Percentiles rank a stretch among this genome's conserved stretches.
These are phyloP conservation scores for Balansia obtecta DNA, from an alignment of 2,329 filamentous ascomycete genomes.

Conservation along the genomic window DNA sequence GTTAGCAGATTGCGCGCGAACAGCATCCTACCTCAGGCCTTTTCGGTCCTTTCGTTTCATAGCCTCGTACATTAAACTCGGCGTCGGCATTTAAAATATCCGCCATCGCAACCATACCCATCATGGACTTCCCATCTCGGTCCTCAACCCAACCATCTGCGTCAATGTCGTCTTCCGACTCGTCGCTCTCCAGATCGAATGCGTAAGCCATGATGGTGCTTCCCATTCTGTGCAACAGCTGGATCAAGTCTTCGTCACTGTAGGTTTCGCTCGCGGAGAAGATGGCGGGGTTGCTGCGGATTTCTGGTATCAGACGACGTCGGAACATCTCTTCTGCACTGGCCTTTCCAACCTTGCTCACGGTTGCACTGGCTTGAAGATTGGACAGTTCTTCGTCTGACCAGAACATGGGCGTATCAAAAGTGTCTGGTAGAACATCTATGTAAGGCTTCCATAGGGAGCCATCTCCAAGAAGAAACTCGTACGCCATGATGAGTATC, in stretches of 20 bases:
- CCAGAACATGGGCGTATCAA: constrained; percentile 92
- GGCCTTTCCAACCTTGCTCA: constrained; percentile 62
- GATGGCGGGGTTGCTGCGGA: constrained; percentile 30
- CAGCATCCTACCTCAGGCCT: neutral
- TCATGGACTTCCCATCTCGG: constrained; percentile 41
- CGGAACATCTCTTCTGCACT: constrained; percentile 60
- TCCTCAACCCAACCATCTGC: constrained; percentile 56
- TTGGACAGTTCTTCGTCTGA: constrained; percentile 52
- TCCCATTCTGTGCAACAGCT: constrained; percentile 65
- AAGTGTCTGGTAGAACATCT: constrained; percentile 54
- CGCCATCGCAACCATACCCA: constrained; percentile 85
- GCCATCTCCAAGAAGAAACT: constrained; percentile 42
- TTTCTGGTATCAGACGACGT: constrained; percentile 35
- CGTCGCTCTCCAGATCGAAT: constrained; percentile 59
- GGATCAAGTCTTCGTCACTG: constrained; percentile 32
- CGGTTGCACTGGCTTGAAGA: constrained; percentile 67
- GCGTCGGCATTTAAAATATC: constrained; percentile 85
- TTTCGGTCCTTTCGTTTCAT: neutral
- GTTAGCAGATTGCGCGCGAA: neutral
- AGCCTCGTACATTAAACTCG: constrained; percentile 58
- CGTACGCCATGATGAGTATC: constrained; percentile 73
- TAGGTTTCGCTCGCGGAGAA: constrained; percentile 27
- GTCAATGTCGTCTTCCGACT: constrained; percentile 45
- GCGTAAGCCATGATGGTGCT: constrained; percentile 88
- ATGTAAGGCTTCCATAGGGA: constrained; percentile 74